A percentile compares a stretch with the other conserved stretches of the same genome.
Conservation (phyloP, 805 yeast species). For the Candida caryicola region DNA sequence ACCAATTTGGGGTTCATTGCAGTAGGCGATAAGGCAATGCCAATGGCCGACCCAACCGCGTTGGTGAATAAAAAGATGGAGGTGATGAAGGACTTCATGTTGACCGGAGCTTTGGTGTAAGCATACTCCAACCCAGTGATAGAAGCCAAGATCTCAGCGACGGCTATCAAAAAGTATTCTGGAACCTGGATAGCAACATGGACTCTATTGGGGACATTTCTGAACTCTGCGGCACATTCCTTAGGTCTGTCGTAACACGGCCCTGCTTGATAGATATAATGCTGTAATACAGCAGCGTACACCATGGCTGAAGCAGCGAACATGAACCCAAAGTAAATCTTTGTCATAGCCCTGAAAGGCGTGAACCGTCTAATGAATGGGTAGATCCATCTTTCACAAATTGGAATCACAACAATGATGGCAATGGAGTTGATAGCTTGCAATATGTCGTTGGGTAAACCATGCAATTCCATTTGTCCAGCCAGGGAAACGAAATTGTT, state of each 20-base stretch:
- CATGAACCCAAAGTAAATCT: constrained; percentile 68
- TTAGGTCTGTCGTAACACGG: constrained; percentile 69
- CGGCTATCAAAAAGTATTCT: constrained; percentile 67
- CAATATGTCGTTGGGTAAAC: constrained; percentile 76
- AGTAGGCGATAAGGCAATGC: constrained; percentile 67
- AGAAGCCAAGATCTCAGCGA: constrained; percentile 74
- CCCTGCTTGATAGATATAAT: constrained; percentile 61
- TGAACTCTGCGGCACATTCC: constrained; percentile 40
- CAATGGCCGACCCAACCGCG: constrained; percentile 73
- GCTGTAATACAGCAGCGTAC: constrained; percentile 73
- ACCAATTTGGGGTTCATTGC: constrained; percentile 65
- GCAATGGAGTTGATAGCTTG: constrained; percentile 73
- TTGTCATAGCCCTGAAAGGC: constrained; percentile 65
- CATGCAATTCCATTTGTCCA: constrained; percentile 67
- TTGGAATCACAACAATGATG: constrained; percentile 70
- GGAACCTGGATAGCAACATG: constrained; percentile 69
- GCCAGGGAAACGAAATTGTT: constrained; percentile 74
- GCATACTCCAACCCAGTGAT: constrained; percentile 82
- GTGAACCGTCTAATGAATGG: constrained; percentile 42
- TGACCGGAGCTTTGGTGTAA: constrained; percentile 75
- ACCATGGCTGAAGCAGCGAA: constrained; percentile 64
- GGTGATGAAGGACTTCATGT: constrained; percentile 63
- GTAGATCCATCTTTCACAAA: constrained; percentile 55
- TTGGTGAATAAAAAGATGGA: constrained; percentile 62
- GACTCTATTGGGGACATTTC: constrained; percentile 48